Evolutionary conservation across 2,329 filamentous ascomycete genomes (phyloP).

Genomic region (Proliferodiscus dingleyae): DNA sequence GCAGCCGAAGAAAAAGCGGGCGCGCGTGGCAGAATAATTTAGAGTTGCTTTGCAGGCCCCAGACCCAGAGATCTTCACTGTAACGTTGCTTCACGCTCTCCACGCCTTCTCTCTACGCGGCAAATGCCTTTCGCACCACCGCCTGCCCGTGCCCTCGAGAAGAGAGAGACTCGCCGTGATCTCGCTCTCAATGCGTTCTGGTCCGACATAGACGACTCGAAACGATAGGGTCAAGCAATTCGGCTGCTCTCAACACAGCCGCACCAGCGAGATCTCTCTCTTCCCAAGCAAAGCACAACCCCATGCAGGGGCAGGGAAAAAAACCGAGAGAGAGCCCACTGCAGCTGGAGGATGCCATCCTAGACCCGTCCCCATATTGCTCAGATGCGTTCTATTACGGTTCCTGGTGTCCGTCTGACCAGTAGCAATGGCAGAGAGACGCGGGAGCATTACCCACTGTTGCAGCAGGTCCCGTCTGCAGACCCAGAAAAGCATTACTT

Average conservation of each 20-base stretch:
- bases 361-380: neutral
- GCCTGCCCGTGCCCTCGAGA: no score
- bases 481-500: neutral
- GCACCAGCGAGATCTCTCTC: neutral
- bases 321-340: neutral
- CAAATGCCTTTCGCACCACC: neutral
- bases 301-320: neutral
- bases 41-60: no score
- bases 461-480: neutral
- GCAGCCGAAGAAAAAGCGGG: neutral
- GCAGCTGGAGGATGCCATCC: neutral
- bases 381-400: neutral
- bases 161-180: no score
- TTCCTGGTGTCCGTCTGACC: conserved; percentile 2
- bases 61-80: no score
- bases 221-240: no score
- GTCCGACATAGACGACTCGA: no score
- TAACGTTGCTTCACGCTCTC: conserved; percentile 5
- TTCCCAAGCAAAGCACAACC: neutral
- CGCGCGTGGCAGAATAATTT: neutral
- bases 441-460: neutral
- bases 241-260: neutral
- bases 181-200: neutral
- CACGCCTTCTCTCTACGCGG: no score
- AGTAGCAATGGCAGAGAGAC: neutral